phyloP scores from a whole-genome alignment of 2,329 filamentous ascomycete genomes.

The Ophiognomonia clavigignenti-juglandacearum region DNA sequence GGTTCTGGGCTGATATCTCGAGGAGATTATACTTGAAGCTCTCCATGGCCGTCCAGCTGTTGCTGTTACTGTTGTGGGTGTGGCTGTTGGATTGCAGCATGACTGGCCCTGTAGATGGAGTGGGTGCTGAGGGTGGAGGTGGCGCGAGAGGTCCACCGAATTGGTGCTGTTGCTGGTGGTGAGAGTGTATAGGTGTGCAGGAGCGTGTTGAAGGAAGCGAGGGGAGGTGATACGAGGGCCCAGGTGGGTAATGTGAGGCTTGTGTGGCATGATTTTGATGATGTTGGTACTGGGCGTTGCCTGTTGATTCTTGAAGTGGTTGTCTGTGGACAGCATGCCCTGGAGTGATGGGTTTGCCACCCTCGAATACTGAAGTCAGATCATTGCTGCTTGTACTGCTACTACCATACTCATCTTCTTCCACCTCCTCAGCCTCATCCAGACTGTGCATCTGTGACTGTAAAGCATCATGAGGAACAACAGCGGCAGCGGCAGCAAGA shows the following conservation, averaged over 20 bases:
- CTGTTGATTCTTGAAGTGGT: slow-evolving; percentile 48
- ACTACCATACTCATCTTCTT: too few relatives aligned
- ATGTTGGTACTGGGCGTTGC: slow-evolving; percentile 43
- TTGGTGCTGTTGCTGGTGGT: too few relatives aligned
- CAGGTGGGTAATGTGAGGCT: slow-evolving; percentile 26
- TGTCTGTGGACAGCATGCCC: slow-evolving; percentile 24
- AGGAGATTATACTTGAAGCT: too few relatives aligned
- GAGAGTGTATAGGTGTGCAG: slow-evolving; percentile 9
- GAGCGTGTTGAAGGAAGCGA: slow-evolving; percentile 8
- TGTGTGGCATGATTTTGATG: slow-evolving; percentile 36
- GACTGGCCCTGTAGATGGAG: background rate
- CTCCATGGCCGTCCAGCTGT: too few relatives aligned
- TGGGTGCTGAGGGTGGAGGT: slow-evolving; percentile 35
- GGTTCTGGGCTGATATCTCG: too few relatives aligned
- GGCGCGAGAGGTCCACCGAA: slow-evolving; percentile 26
- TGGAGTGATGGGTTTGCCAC: background rate
- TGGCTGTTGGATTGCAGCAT: slow-evolving; percentile 4
- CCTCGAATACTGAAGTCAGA: slow-evolving; percentile 2
- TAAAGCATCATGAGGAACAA: too few relatives aligned
- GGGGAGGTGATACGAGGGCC: slow-evolving; percentile 10
- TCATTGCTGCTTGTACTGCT: background rate
- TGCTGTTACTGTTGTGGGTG: slow-evolving; percentile 25
- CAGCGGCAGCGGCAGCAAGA: slow-evolving; percentile 27
- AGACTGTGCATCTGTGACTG: too few relatives aligned
- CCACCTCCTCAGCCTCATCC: too few relatives aligned